Evolutionary conservation across 208 protist species (phyloP).

Genomic region (Hexamita inflata): DNA sequence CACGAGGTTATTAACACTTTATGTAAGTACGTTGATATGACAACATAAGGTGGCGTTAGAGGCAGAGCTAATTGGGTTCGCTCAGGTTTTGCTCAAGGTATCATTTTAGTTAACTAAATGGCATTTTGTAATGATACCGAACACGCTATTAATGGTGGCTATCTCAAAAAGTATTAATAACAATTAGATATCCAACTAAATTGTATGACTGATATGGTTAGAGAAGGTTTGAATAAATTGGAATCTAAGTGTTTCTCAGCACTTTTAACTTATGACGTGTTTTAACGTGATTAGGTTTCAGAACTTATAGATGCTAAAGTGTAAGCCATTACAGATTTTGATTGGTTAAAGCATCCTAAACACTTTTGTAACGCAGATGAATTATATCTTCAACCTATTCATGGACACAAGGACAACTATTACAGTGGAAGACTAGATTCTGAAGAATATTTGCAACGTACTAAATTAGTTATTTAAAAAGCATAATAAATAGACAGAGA

Average conservation of each 20-base stretch:
- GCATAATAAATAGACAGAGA: too few species aligned
- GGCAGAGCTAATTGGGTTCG: slow-evolving; percentile 52
- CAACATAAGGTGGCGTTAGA: background rate
- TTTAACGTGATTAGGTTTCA: slow-evolving; percentile 74
- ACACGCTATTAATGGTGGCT: slow-evolving; percentile 49
- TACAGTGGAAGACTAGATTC: too few species aligned
- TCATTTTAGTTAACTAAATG: slow-evolving; percentile 70
- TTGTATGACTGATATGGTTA: slow-evolving; percentile 45
- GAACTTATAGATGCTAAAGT: slow-evolving; percentile 62
- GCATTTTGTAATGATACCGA: slow-evolving; percentile 79
- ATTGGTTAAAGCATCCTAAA: slow-evolving; percentile 74
- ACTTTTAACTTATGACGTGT: slow-evolving; percentile 82
- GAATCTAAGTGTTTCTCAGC: slow-evolving; percentile 72
- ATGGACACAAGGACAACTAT: too few species aligned
- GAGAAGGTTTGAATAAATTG: slow-evolving; percentile 49
- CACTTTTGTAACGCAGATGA: slow-evolving; percentile 79
- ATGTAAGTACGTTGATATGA: slow-evolving; percentile 48
- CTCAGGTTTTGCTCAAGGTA: slow-evolving; percentile 47
- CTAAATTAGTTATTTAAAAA: too few species aligned
- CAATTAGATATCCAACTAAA: slow-evolving; percentile 37
- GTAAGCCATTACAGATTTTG: slow-evolving; percentile 65
- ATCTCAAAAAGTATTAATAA: slow-evolving; percentile 25
- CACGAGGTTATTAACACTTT: slow-evolving; percentile 63
- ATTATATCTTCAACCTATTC: too few species aligned
- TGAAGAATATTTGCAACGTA: too few species aligned